Base-by-base conservation (phyloP, 169 alveolate species). In the Plasmodium inui region DNA sequence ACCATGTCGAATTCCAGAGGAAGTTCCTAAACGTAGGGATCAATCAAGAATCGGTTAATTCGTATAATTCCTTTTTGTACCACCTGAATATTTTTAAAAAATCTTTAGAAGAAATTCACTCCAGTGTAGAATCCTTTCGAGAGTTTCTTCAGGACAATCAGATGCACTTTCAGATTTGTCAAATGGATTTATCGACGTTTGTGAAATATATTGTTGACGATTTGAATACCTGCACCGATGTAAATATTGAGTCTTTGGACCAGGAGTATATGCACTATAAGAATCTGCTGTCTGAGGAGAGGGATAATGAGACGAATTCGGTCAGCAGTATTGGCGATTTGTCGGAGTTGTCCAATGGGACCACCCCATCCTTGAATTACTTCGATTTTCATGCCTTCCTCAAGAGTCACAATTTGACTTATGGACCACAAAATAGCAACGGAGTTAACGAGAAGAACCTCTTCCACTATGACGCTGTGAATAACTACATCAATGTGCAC, bases 1-100 rank as follows among this genome's bases (percentile, higher is more conserved):
- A 81, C 46, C 89, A 89, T 79, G 28, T 89, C 8, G 94, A 89
- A 61, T 89, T 89, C 39, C 94, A 89, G 82, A 89, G 57, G 73
- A 81, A 70, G 9, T 89, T 17, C 57, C 1, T 67, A 14, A 78
- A 89, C 32, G 83, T 89, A 70, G 70, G 91, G 22, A 89, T 81
- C 10, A 89, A 81, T 46, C 91, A 89, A 61, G 94, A 89, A 14
- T 89, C 94, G 7, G 7, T 89, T 19, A 89, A 89, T 67, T 89
- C 94, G 6, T 89, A 89, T 81, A 89, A 89, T 10, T 57, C 46
- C 17, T 89, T 89, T 81, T 71, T 89, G 19, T 81, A 44, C 32
- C 94, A 89, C 80, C 61, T 89, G 41, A 81, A 22, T 3, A 67
- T 34, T 79, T 89, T 89, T 50, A 89, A 89, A 80, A 89, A 37